These are phyloP conservation scores for Kodamaea neixiangensis DNA, from an alignment of 805 yeast genomes.

Conservation along the genomic window DNA sequence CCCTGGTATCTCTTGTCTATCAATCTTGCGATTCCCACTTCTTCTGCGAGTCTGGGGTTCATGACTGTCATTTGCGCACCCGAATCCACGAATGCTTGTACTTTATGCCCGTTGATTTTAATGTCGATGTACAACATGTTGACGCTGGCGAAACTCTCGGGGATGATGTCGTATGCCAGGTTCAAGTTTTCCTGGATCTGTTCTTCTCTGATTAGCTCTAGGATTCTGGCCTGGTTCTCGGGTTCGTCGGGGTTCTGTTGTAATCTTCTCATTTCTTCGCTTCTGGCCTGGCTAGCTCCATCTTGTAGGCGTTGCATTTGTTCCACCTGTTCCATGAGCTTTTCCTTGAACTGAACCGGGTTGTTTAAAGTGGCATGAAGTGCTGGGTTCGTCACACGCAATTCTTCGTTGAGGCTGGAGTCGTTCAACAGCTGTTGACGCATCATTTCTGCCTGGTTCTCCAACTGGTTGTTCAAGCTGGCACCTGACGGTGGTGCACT, in stretches of 20 bases:
- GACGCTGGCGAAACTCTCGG: slow-evolving; percentile 84
- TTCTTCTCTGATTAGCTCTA: slow-evolving; percentile 67
- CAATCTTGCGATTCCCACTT: slow-evolving; percentile 65
- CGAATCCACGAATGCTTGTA: slow-evolving; percentile 93
- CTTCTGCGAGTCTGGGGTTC: slow-evolving; percentile 73
- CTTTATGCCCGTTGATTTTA: slow-evolving; percentile 74
- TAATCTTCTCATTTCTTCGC: slow-evolving; percentile 50
- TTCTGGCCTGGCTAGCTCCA: neutral
- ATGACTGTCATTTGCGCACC: slow-evolving; percentile 93
- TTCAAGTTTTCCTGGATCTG: slow-evolving; percentile 79
- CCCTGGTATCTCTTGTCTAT: slow-evolving; percentile 82
- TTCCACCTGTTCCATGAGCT: slow-evolving; percentile 36
- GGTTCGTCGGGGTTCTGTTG: slow-evolving; percentile 71
- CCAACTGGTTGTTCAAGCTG: slow-evolving; percentile 12
- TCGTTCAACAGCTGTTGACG: slow-evolving; percentile 51
- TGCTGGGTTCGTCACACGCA: slow-evolving; percentile 46
- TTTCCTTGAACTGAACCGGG: slow-evolving; percentile 47
- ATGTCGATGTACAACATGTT: slow-evolving; percentile 81
- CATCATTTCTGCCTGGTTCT: slow-evolving; percentile 45
- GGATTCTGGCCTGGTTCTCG: slow-evolving; percentile 61
- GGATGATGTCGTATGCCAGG: slow-evolving; percentile 81
- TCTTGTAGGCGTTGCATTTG: slow-evolving; percentile 3
- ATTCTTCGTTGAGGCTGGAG: slow-evolving; percentile 38
- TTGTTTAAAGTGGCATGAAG: slow-evolving; percentile 49
- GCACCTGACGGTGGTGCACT: neutral